phyloP scores from a whole-genome alignment of 2,329 filamentous ascomycete genomes.

The Neoscytalidium dimidiatum region DNA sequence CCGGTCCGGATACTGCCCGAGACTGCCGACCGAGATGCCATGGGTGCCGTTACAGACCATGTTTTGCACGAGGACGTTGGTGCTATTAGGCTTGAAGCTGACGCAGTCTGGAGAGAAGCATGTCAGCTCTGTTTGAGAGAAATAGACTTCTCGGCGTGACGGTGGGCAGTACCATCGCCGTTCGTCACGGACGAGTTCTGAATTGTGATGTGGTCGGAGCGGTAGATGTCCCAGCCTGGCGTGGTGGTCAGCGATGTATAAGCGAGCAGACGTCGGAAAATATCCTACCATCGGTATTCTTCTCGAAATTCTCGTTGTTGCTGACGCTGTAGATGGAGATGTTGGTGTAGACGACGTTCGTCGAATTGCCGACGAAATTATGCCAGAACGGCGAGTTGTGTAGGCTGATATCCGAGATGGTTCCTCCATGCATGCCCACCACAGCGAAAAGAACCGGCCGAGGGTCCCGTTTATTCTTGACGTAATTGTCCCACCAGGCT shows the following conservation, averaged over 20 bases:
- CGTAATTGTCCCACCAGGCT: slow-evolving; percentile 65
- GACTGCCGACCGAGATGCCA: slow-evolving; percentile 69
- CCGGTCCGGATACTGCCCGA: slow-evolving; percentile 66
- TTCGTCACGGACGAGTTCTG: slow-evolving; percentile 67
- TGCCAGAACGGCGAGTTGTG: slow-evolving; percentile 2
- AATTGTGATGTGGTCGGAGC: slow-evolving; percentile 53
- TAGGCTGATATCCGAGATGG: background rate
- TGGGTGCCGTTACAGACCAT: slow-evolving; percentile 69
- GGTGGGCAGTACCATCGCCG: slow-evolving; percentile 50
- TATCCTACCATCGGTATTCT: background rate
- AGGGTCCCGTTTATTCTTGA: slow-evolving; percentile 27
- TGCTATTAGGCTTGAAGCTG: slow-evolving; percentile 74
- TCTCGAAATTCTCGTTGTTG: slow-evolving; percentile 11
- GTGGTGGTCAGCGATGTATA: background rate
- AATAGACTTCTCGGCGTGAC: background rate
- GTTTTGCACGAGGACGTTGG: slow-evolving; percentile 67
- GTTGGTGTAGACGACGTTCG: background rate
- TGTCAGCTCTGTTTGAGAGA: background rate
- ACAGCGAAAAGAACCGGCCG: background rate
- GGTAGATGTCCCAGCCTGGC: background rate
- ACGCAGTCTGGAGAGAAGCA: slow-evolving; percentile 59
- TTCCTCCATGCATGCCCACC: background rate
- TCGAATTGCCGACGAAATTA: background rate
- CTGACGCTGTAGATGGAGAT: slow-evolving; percentile 2
- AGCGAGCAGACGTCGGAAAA: background rate